Base-by-base conservation (phyloP, 805 yeast genomes). In the Metschnikowia santaceciliae region DNA sequence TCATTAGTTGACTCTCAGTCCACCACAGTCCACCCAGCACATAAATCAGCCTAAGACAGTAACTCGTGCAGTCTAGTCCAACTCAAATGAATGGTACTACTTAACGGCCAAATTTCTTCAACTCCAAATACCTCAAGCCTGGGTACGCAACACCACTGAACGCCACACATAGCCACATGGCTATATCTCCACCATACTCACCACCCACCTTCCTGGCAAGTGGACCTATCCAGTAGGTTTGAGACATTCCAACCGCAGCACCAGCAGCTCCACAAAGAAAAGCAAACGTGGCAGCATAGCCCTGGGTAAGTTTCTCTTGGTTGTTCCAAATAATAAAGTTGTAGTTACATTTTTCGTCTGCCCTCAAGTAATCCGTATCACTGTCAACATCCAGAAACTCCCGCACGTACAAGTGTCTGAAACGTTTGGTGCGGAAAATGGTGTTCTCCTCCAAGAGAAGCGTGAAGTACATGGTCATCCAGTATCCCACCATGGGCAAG, bases 401-500 rank as follows among this genome's bases (percentile, higher is more conserved):
- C 41, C 61, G 60, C 7, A 63, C 62, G 55, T 60, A 71, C 48
- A 71, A 60, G 54, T 71, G 66, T 17, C 54, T 53, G 53, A 69
- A 68, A 39, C 69, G 59, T 43, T 66, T 57, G 42, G 82, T 75
- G 62, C 96, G 77, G 71, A 89, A 89, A 15, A 88, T 74, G 3
- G 76, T 50, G 61, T 88, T 88, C 64, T 89, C 96, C 56, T 86
- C 88, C 2, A 88, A 52, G 33, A 88, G 67, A 42, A 89, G 64
- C n/a, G 80, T 78, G 59, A 84, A 80, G 65, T 89, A 90, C 70
- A 89, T 87, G 51, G 91, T 81, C 50, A 88, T 80, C 96, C 96
- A 89, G 69, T 89, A 89, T 1, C 96, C 96, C 52, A 89, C 79
- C 96, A 89, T 89, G 8, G 96, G 96, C 60, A 89, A 71, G 68